These are phyloP conservation scores for Ophiostoma ulmi DNA, from an alignment of 2,329 filamentous ascomycete species.

Conservation along the genomic window DNA sequence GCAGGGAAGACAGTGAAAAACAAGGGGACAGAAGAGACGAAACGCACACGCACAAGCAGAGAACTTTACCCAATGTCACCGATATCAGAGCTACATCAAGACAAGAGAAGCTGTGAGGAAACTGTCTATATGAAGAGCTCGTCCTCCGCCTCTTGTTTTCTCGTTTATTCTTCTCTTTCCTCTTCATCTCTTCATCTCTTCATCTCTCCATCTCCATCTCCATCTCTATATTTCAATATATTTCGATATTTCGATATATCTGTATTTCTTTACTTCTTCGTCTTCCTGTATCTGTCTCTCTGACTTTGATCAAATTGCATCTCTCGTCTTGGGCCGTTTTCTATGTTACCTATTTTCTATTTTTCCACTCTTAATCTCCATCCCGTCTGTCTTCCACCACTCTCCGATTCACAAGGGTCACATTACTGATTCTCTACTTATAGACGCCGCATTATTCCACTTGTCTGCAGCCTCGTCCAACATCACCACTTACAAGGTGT, in stretches of 20 bases:
- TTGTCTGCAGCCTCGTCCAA: background rate
- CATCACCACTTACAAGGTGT: background rate
- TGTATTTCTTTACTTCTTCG: background rate
- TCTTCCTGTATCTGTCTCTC: background rate
- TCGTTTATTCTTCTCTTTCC: background rate
- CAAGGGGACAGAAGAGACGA: background rate
- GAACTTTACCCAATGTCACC: background rate
- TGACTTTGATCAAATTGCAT: background rate
- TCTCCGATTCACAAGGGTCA: background rate
- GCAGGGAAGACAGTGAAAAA: background rate
- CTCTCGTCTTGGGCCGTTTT: background rate
- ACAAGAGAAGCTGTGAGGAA: background rate
- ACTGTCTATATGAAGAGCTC: conserved; percentile 14
- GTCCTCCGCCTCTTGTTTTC: conserved; percentile 13
- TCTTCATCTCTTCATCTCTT: background rate
- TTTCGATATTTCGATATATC: too few relatives aligned
- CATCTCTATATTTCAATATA: too few relatives aligned
- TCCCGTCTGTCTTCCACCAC: background rate
- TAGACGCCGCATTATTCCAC: background rate
- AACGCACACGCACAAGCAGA: background rate
- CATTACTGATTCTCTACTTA: conserved; percentile 1
- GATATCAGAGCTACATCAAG: background rate
- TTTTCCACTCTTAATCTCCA: background rate
- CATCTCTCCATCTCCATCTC: background rate
- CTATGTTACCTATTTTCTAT: background rate